A percentile compares a stretch with the other conserved stretches of the same genome.
phyloP scores from a whole-genome alignment of 2,329 filamentous ascomycete species.

The Aspergillus sp. region DNA sequence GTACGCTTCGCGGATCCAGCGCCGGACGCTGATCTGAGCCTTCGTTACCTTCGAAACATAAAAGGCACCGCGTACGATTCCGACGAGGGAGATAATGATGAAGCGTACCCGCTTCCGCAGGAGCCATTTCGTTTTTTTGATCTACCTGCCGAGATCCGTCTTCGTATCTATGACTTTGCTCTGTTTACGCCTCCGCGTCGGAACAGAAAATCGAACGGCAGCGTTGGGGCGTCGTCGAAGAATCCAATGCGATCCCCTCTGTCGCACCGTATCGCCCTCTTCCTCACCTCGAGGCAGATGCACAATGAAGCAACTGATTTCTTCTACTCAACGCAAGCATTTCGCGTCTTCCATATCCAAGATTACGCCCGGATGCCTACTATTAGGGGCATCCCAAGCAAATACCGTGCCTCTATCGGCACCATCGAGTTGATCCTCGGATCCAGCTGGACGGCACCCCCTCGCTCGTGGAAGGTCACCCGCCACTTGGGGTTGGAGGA shows the following conservation, averaged over 20 bases:
- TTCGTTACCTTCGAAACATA: slow-evolving; percentile 11
- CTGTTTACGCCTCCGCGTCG: slow-evolving; percentile 38
- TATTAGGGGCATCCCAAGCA: slow-evolving; percentile 51
- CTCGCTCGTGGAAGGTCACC: slow-evolving; percentile 54
- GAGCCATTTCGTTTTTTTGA: slow-evolving; percentile 53
- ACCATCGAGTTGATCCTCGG: slow-evolving; percentile 59
- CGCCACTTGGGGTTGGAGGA: slow-evolving; percentile 51
- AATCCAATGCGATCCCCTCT: slow-evolving; percentile 33
- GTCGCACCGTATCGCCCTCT: slow-evolving; percentile 39
- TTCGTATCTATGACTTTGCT: slow-evolving; percentile 49
- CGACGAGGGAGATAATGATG: slow-evolving; percentile 19
- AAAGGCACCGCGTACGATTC: slow-evolving; percentile 18
- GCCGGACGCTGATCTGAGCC: slow-evolving; percentile 6
- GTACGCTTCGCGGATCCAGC: slow-evolving; percentile 25
- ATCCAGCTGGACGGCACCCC: slow-evolving; percentile 59
- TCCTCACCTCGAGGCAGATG: slow-evolving; percentile 43
- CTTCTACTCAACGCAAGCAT: slow-evolving; percentile 54
- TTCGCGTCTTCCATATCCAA: slow-evolving; percentile 55
- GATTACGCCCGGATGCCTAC: slow-evolving; percentile 46
- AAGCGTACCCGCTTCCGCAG: slow-evolving; percentile 12
- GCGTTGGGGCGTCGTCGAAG: slow-evolving; percentile 38
- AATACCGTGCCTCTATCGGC: slow-evolving; percentile 53
- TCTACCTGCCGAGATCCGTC: slow-evolving; percentile 54
- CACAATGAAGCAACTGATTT: slow-evolving; percentile 53
- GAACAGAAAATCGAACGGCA: slow-evolving; percentile 30